Conservation (phyloP, 176 grass and related monocot genomes). For the Oropetium thomaeum region DNA sequence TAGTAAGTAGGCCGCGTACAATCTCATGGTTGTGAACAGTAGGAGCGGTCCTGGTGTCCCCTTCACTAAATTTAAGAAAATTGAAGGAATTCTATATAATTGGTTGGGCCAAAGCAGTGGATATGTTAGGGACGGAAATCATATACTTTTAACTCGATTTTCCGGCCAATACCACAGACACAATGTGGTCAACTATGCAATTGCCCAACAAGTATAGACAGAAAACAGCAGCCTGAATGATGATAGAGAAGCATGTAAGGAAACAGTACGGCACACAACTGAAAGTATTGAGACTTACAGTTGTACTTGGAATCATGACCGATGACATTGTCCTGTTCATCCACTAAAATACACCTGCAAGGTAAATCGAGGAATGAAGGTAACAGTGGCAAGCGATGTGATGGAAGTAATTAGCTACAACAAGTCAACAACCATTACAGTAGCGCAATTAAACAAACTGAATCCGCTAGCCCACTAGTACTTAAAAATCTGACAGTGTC, state of each 20-base stretch:
- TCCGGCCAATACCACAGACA: neutral
- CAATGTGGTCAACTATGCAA: neutral
- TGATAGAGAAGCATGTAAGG: too few species aligned
- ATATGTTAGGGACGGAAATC: neutral
- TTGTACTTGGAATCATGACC: constrained; percentile 92
- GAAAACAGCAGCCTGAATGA: neutral
- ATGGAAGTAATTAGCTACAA: neutral
- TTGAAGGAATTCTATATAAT: neutral
- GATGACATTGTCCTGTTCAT: constrained; percentile 77
- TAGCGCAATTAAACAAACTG: neutral
- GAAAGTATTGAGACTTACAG: constrained; percentile 34
- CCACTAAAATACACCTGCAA: constrained; percentile 90
- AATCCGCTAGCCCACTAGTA: neutral
- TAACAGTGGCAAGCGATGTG: neutral
- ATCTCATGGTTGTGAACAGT: too few species aligned
- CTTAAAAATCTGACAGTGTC: neutral
- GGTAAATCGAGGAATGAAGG: neutral
- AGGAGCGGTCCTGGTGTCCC: neutral
- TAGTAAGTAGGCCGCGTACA: too few species aligned
- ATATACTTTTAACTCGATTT: neutral
- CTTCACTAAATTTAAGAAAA: neutral
- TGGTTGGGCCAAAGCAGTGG: neutral
- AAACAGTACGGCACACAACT: neutral
- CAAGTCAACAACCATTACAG: neutral
- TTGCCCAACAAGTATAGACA: neutral